These are phyloP conservation scores for Syncephalastrum racemosum DNA, from an alignment of 371 early-diverging fungal species.

Conservation along the genomic window DNA sequence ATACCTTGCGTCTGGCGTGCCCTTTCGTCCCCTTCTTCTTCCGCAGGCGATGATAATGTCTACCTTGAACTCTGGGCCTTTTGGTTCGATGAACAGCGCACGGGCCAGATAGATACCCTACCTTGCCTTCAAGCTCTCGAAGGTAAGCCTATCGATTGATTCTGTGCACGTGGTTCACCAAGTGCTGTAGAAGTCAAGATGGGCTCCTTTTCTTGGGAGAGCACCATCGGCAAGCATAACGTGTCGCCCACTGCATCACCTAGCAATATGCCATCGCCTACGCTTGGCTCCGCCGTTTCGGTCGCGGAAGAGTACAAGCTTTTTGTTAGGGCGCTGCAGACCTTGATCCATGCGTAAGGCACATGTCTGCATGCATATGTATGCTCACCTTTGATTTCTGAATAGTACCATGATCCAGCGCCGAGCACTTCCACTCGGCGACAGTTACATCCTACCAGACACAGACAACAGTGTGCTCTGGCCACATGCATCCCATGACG, in stretches of 20 bases:
- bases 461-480: neutral
- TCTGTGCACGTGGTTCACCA: neutral
- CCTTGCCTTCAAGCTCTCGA: slow-evolving; percentile 31
- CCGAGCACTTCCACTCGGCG: slow-evolving; percentile 43
- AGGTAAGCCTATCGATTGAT: slow-evolving; percentile 23
- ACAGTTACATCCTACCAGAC: slow-evolving; percentile 11
- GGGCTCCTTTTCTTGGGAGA: slow-evolving; percentile 52
- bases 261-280: slow-evolving; percentile 6
- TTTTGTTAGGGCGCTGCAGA: slow-evolving; percentile 38
- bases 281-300: slow-evolving; percentile 23
- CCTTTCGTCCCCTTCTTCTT: neutral
- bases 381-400: too few relatives aligned
- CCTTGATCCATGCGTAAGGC: slow-evolving; percentile 37
- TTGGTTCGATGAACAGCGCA: slow-evolving; percentile 52
- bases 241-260: slow-evolving; percentile 40
- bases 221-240: slow-evolving; percentile 17
- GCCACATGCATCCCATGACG: neutral
- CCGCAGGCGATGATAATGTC: slow-evolving; percentile 11
- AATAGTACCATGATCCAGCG: slow-evolving; percentile 36
- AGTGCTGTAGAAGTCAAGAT: slow-evolving; percentile 34
- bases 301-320: slow-evolving; percentile 40
- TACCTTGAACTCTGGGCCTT: slow-evolving; percentile 47
- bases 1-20: slow-evolving; percentile 42
- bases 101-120: slow-evolving; percentile 43
- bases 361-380: neutral